Conservation (phyloP, 139 green algal species). For the Chlamydomonas eustigma region DNA sequence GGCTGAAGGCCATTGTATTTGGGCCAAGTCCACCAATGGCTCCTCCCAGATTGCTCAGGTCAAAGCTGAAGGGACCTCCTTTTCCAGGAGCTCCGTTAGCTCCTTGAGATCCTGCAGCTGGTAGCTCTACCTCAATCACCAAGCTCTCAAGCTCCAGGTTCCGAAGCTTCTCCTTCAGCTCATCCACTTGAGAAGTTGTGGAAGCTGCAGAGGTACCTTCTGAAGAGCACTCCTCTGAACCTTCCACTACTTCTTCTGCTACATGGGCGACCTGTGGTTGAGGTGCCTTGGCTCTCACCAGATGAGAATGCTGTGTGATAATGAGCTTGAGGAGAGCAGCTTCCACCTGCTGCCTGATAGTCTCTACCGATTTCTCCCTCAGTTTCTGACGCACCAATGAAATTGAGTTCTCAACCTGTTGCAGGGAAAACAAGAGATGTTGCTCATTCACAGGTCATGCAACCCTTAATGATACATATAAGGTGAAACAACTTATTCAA, state of each 20-base stretch:
- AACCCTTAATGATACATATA: too few relatives aligned
- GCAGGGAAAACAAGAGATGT: not conserved
- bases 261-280: not conserved
- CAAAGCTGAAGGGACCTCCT: not conserved
- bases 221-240: not conserved
- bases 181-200: not conserved
- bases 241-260: not conserved
- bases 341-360: constrained; percentile 14
- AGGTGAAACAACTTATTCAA: too few relatives aligned
- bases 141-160: constrained; percentile 64
- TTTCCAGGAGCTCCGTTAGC: not conserved
- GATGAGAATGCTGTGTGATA: not conserved
- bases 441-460: too few relatives aligned
- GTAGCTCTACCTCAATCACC: constrained; percentile 68
- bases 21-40: not conserved
- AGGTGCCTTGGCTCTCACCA: not conserved
- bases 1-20: constrained; percentile 22
- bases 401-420: constrained; percentile 74
- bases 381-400: constrained; percentile 58
- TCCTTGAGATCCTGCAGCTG: constrained; percentile 8
- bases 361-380: constrained; percentile 7
- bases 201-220: not conserved
- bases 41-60: not conserved
- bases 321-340: constrained; percentile 15
- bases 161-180: constrained; percentile 23